Evolutionary conservation across 2,329 filamentous ascomycete species (phyloP).

Genomic region (Fusarium sp.): DNA sequence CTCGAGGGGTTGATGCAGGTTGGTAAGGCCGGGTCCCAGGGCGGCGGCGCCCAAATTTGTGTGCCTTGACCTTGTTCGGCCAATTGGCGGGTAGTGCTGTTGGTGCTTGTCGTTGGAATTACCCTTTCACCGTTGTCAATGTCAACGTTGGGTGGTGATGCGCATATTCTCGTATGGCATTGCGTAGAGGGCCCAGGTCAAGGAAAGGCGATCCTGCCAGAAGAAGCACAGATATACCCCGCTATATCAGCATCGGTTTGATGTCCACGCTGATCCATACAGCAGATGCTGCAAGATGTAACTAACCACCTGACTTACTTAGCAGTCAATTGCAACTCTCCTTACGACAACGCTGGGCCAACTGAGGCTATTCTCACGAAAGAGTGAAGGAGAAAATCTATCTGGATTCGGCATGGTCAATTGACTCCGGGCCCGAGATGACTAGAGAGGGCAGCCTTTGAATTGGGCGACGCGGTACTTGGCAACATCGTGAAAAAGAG

Average conservation of each 20-base stretch:
- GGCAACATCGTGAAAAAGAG: slow-evolving; percentile 8
- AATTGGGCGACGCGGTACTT: slow-evolving; percentile 8
- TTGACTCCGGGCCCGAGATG: slow-evolving; percentile 31
- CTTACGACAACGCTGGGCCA: neutral
- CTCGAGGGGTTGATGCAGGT: slow-evolving; percentile 47
- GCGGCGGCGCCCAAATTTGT: slow-evolving; percentile 32
- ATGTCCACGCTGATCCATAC: neutral
- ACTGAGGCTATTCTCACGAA: slow-evolving; percentile 18
- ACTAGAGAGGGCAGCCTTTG: slow-evolving; percentile 13
- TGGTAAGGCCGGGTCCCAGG: slow-evolving; percentile 44
- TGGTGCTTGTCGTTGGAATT: slow-evolving; percentile 28
- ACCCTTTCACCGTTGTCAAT: slow-evolving; percentile 23
- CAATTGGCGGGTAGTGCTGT: slow-evolving; percentile 30
- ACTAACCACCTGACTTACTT: neutral
- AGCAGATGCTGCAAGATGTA: neutral
- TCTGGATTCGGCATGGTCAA: slow-evolving; percentile 27
- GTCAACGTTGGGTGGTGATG: slow-evolving; percentile 26
- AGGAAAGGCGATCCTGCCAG: slow-evolving; percentile 14
- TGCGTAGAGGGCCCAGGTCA: neutral
- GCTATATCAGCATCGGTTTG: slow-evolving; percentile 1
- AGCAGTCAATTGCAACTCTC: slow-evolving; percentile 1
- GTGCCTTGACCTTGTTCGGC: slow-evolving; percentile 25
- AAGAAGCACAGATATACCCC: slow-evolving; percentile 5
- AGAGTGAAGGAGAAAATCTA: slow-evolving; percentile 5
- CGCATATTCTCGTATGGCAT: slow-evolving; percentile 20